Conservation (phyloP, 2,329 filamentous ascomycete species). For the Rhinocladiella mackenziei region DNA sequence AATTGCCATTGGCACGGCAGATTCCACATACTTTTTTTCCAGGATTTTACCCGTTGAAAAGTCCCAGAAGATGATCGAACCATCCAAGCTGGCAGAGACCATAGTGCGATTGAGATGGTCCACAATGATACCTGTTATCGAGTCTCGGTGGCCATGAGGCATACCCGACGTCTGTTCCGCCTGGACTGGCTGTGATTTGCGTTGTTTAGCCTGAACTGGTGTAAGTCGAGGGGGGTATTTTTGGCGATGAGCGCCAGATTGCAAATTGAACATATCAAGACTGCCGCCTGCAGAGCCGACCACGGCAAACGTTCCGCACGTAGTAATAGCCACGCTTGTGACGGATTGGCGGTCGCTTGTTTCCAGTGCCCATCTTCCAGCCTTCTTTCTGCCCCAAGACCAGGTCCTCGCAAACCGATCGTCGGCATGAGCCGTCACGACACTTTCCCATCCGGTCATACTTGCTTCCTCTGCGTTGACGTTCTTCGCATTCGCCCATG, state of each 20-base stretch:
- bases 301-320: constrained; percentile 89
- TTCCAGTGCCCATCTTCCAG: constrained; percentile 87
- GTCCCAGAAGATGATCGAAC: constrained; percentile 96
- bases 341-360: constrained; percentile 60
- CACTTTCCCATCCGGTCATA: constrained; percentile 92
- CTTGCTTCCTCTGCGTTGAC: constrained; percentile 67
- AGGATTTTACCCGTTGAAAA: constrained; percentile 76
- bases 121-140: constrained; percentile 80
- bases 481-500: constrained; percentile 75
- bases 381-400: constrained; percentile 95
- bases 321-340: constrained; percentile 78
- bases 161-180: constrained; percentile 43
- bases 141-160: constrained; percentile 70
- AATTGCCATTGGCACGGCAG: constrained; percentile 70
- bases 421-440: constrained; percentile 85
- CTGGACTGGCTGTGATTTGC: constrained; percentile 63
- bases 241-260: constrained; percentile 84
- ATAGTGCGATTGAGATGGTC: constrained; percentile 85
- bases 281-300: constrained; percentile 78
- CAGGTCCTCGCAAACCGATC: constrained; percentile 86
- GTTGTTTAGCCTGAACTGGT: constrained; percentile 70
- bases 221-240: constrained; percentile 78
- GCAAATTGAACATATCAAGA: constrained; percentile 94
- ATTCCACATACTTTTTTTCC: constrained; percentile 80
- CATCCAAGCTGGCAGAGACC: constrained; percentile 83